Evolutionary conservation across 2,329 filamentous ascomycete species (phyloP), one percentile per base, ranked within the genome.

Genomic region (Fusarium drepaniforme): DNA sequence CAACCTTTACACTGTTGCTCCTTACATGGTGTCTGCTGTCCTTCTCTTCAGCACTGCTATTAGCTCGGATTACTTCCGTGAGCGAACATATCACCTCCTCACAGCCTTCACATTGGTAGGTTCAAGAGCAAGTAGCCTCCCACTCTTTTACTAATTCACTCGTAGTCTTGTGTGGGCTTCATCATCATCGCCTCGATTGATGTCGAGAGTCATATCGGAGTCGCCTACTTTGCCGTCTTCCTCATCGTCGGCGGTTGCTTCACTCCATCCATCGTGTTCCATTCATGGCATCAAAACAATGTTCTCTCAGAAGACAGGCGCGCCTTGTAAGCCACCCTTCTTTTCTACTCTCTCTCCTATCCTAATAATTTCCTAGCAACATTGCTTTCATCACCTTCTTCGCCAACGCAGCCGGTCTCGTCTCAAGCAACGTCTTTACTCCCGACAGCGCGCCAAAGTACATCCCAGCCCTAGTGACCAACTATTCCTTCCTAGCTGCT

Each of bases 321-420:
- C 11, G 53, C 53, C 4, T 57, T 57, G 53, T 25, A 57, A 56
- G 49, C 13, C 25, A 6, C 18, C 8, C 23, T 15, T 6, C 15
- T 3, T 21, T 16, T 35, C 12, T 15, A 8, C 8, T 7, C 16
- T 2, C 2, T 4, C n/a, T 9, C 7, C 8, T 35, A 56, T n/a
- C 18, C 30, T 51, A 28, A 35, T n/a, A 35, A 16, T n/a, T 12
- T 0, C 5, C 2, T 15, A 59, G 56, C 16, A 60, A 60, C 37
- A 60, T 30, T 25, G 57, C 57, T 6, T 60, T 60, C 57, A 60
- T 60, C 23, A 60, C 57, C 37, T 60, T 60, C 57, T 60, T 60
- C 37, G 57, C 3, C 11, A 60, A 60, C 23, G 57, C 57, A 28
- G 57, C 57, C 23, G 37, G 57, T 25, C 57, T 60, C 57, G 57